Evolutionary conservation across 2,329 filamentous ascomycete species (phyloP).

Genomic region (Calonectria pseudoreteaudii): DNA sequence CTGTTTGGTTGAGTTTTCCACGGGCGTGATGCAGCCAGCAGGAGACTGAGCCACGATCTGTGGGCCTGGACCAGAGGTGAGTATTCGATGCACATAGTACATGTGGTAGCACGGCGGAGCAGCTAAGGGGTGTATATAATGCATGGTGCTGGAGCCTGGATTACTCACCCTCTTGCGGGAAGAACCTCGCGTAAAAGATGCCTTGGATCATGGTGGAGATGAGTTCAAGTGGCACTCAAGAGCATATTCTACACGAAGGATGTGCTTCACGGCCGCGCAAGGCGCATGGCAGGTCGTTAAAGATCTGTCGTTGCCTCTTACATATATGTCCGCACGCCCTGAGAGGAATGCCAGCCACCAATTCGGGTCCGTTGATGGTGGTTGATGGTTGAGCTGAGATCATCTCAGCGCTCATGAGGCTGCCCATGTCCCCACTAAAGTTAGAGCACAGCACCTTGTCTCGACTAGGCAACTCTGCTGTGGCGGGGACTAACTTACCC

Average conservation of each 20-base stretch:
- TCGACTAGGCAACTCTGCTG: not conserved
- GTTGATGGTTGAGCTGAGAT: constrained; percentile 1
- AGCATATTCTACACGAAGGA: not conserved
- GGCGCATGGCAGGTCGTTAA: not conserved
- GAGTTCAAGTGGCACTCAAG: constrained; percentile 2
- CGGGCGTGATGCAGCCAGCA: constrained; percentile 69
- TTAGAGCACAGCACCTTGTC: not conserved
- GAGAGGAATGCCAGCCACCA: not conserved
- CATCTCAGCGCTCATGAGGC: not conserved
- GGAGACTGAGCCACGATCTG: constrained; percentile 73
- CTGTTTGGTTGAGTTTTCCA: constrained; percentile 50
- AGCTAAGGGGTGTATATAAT: not conserved
- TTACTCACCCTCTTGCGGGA: constrained; percentile 70
- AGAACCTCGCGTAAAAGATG: constrained; percentile 78
- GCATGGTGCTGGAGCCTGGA: not conserved
- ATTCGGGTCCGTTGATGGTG: not conserved
- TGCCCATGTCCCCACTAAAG: not conserved
- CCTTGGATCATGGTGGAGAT: constrained; percentile 70
- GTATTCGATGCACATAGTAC: not conserved
- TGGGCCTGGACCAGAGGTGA: constrained; percentile 57
- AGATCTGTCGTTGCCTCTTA: not conserved
- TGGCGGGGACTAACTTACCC: not conserved
- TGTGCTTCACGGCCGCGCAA: not conserved
- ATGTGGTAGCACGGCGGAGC: not conserved
- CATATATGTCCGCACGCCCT: not conserved